A percentile compares a stretch with the other conserved stretches of the same genome.
These are phyloP conservation scores for Spathaspora passalidarum DNA, from an alignment of 805 yeast genomes.

Conservation along the genomic window DNA sequence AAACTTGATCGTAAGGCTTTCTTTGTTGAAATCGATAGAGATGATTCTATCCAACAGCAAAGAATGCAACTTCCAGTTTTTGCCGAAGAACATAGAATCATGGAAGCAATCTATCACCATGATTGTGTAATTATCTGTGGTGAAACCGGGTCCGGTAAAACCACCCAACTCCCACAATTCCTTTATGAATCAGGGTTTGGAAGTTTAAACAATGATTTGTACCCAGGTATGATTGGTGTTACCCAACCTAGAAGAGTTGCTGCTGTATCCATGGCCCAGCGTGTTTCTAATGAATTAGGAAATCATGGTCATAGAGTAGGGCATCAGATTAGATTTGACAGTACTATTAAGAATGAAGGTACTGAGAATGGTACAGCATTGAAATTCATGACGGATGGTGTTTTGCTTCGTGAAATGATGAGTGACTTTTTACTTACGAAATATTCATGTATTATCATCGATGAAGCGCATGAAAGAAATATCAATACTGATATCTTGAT, in stretches of 20 bases:
- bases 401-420: constrained; percentile 88
- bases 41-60: constrained; percentile 60
- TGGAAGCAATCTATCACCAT: constrained; percentile 94
- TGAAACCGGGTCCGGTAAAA: constrained; percentile 98
- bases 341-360: constrained; percentile 53
- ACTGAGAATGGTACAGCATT: constrained; percentile 53
- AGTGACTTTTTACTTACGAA: constrained; percentile 74
- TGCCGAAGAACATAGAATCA: constrained; percentile 84
- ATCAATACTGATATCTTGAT: constrained; percentile 93
- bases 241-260: constrained; percentile 97
- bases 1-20: constrained; percentile 55
- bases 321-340: constrained; percentile 80
- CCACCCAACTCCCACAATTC: constrained; percentile 97
- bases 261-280: constrained; percentile 84
- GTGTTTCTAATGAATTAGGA: constrained; percentile 77
- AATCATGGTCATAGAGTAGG: constrained; percentile 68
- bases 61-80: constrained; percentile 82
- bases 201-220: constrained; percentile 45
- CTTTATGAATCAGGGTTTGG: constrained; percentile 93
- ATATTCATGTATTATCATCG: constrained; percentile 85
- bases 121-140: constrained; percentile 92
- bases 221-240: constrained; percentile 91
- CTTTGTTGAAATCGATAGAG: constrained; percentile 65
- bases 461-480: constrained; percentile 97
- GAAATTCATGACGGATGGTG: constrained; percentile 95